These are phyloP conservation scores for Loxodes magnus DNA, from an alignment of 73 alveolate genomes.

Conservation along the genomic window DNA sequence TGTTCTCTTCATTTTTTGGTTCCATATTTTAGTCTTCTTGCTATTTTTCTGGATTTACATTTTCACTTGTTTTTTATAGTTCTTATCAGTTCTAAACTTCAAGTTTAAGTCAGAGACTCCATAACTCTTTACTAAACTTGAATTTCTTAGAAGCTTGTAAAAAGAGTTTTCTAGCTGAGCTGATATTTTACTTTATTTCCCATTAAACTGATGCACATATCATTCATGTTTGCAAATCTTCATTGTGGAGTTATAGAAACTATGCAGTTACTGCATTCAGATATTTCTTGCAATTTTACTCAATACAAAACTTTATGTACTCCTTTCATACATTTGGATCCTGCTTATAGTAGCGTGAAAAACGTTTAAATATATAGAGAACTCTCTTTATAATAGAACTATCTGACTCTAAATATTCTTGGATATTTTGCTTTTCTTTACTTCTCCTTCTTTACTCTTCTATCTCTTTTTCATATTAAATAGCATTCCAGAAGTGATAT, in stretches of 20 bases:
- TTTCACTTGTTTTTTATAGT: too few relatives aligned
- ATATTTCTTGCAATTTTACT: not conserved
- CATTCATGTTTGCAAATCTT: not conserved
- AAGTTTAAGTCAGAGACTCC: conserved; percentile 3
- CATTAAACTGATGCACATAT: not conserved
- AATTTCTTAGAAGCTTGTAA: not conserved
- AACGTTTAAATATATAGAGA: not conserved
- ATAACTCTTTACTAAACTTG: not conserved
- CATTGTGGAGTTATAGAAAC: conserved; percentile 4
- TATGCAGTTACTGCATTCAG: not conserved
- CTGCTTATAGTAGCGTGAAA: not conserved
- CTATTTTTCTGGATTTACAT: too few relatives aligned
- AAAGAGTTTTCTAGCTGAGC: conserved; percentile 1
- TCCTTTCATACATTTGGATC: conserved; percentile 3
- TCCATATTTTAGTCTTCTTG: too few relatives aligned
- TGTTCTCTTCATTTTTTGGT: too few relatives aligned
- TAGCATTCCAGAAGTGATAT: conserved; percentile 7
- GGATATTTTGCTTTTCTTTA: not conserved
- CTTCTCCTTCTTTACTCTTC: not conserved
- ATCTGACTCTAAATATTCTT: not conserved
- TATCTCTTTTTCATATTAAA: not conserved
- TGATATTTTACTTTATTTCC: not conserved
- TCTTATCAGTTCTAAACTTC: conserved; percentile 1
- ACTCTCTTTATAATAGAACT: not conserved
- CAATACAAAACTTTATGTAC: conserved; percentile 5